These are phyloP conservation scores for Boletellus deceptivus DNA, from an alignment of 1,284 basidiomycete species.

Conservation along the genomic window DNA sequence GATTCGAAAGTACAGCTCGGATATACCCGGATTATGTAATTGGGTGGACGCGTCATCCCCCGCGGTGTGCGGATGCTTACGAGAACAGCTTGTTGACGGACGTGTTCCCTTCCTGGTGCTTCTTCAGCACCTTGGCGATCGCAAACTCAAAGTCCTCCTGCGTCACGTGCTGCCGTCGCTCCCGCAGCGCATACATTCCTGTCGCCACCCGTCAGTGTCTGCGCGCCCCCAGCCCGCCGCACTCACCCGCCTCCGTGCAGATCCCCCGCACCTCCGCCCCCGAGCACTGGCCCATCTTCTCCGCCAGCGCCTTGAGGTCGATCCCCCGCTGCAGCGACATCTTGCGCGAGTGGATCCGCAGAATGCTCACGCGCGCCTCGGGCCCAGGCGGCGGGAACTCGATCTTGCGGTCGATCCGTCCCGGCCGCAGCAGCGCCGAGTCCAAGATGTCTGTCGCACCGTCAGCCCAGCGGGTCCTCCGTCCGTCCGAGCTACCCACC, in stretches of 20 bases:
- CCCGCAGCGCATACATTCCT: slow-evolving; percentile 97
- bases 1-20: slow-evolving; percentile 5
- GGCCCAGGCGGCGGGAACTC: slow-evolving; percentile 99
- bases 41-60: slow-evolving; percentile 19
- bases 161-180: slow-evolving; percentile 94
- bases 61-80: slow-evolving; percentile 26
- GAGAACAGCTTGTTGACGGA: slow-evolving; percentile 90
- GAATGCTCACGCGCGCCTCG: slow-evolving; percentile 94
- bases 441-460: slow-evolving; percentile 81
- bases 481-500: slow-evolving; percentile 40
- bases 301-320: slow-evolving; percentile 90
- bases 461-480: slow-evolving; percentile 6
- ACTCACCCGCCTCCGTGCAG: slow-evolving; percentile 92
- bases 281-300: slow-evolving; percentile 99
- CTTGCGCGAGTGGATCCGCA: slow-evolving; percentile 97
- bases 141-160: slow-evolving; percentile 99
- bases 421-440: slow-evolving; percentile 90
- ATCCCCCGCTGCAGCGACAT: slow-evolving; percentile 99
- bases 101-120: slow-evolving; percentile 89
- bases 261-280: slow-evolving; percentile 98
- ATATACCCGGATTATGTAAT: slow-evolving; percentile 16
- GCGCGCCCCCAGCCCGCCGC: too few relatives aligned
- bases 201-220: not conserved
- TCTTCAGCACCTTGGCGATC: slow-evolving; percentile 92
- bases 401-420: slow-evolving; percentile 98